These are phyloP conservation scores for Infundibulicybe gibba DNA, from an alignment of 768 basidiomycete species.

Conservation along the genomic window DNA sequence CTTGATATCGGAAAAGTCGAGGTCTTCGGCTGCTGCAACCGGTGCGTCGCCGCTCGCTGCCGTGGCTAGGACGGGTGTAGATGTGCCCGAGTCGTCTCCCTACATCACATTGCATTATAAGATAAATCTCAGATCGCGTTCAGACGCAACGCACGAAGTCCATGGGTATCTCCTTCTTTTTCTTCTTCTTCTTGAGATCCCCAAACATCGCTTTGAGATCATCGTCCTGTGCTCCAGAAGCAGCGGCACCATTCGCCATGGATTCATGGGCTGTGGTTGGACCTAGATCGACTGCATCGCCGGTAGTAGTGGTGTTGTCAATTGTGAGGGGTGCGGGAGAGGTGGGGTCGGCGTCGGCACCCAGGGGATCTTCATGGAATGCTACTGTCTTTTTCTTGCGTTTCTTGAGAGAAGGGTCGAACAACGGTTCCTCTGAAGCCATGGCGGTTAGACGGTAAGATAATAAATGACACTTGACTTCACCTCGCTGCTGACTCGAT, in stretches of 20 bases:
- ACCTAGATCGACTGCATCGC: slow-evolving; percentile 74
- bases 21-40: slow-evolving; percentile 64
- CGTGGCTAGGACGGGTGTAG: slow-evolving; percentile 50
- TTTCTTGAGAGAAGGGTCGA: slow-evolving; percentile 83
- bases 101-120: slow-evolving; percentile 16
- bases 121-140: neutral
- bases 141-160: slow-evolving; percentile 57
- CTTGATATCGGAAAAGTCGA: slow-evolving; percentile 95
- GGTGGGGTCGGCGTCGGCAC: slow-evolving; percentile 80
- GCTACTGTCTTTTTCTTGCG: slow-evolving; percentile 86
- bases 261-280: slow-evolving; percentile 73
- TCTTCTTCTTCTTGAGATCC: slow-evolving; percentile 90
- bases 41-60: slow-evolving; percentile 35
- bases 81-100: slow-evolving; percentile 66
- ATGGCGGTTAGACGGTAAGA: slow-evolving; percentile 21
- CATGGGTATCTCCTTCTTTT: slow-evolving; percentile 87
- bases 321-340: slow-evolving; percentile 71
- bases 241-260: slow-evolving; percentile 52
- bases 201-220: slow-evolving; percentile 84
- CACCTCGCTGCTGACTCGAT: slow-evolving; percentile 15
- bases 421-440: slow-evolving; percentile 72
- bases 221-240: slow-evolving; percentile 51
- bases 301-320: slow-evolving; percentile 65
- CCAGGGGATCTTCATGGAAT: slow-evolving; percentile 81
- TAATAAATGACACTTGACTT: neutral